Evolutionary conservation across 257 asterid species (phyloP).

Genomic region (Prunella vulgaris): DNA sequence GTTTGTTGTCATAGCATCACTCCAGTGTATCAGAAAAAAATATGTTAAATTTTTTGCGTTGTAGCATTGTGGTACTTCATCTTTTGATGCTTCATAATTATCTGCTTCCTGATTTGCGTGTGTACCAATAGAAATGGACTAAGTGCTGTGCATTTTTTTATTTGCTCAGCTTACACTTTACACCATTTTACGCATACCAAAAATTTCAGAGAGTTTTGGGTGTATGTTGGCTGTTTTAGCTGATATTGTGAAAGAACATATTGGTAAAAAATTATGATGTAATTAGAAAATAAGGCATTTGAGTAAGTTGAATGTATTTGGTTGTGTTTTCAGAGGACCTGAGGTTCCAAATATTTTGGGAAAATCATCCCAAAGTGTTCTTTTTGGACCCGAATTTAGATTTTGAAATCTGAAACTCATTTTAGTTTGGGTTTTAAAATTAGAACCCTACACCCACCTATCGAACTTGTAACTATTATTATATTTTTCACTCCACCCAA

Average conservation of each 20-base stretch:
- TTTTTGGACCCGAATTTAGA: too few relatives aligned
- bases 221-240: neutral
- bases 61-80: slow-evolving; percentile 49
- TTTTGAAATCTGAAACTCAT: too few relatives aligned
- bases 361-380: neutral
- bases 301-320: neutral
- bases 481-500: too few relatives aligned
- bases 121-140: neutral
- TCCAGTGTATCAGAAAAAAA: neutral
- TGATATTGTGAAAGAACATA: neutral
- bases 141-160: neutral
- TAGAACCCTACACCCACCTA: too few relatives aligned
- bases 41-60: neutral
- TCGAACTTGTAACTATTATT: too few relatives aligned
- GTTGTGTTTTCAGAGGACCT: neutral
- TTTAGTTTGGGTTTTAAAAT: too few relatives aligned
- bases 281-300: neutral
- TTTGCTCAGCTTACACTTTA: neutral
- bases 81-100: neutral
- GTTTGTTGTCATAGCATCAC: neutral
- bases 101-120: neutral
- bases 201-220: neutral
- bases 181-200: neutral
- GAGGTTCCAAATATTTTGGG: neutral
- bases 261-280: neutral